phyloP scores from a whole-genome alignment of 2,329 filamentous ascomycete species.

The Apiospora rasikravindrae region DNA sequence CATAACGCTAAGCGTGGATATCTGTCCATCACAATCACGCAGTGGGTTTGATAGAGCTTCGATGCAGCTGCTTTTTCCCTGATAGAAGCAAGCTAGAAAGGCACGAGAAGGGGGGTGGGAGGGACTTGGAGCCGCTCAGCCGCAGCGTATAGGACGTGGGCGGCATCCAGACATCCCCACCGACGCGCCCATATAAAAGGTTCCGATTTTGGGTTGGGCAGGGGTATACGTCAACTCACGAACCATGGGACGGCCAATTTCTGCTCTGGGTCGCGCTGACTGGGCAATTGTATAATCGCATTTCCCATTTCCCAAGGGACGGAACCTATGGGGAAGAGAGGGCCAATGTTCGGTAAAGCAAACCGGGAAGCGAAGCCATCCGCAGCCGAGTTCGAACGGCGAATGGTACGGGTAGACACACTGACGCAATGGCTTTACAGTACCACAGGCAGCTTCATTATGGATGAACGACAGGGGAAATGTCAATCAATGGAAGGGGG shows the following conservation, averaged over 20 bases:
- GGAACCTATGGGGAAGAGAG: background rate
- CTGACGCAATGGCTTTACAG: background rate
- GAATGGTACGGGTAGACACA: background rate
- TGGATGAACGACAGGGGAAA: background rate
- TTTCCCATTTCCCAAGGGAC: background rate
- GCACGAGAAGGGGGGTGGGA: background rate
- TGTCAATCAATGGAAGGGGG: background rate
- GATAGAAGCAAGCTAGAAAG: background rate
- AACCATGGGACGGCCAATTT: background rate
- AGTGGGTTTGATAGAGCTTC: background rate
- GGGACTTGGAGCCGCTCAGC: background rate
- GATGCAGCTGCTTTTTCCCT: background rate
- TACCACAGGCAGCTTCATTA: background rate
- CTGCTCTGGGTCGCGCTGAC: background rate
- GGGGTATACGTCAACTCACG: background rate
- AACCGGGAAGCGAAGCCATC: background rate
- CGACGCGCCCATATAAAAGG: background rate
- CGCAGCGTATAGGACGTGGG: background rate
- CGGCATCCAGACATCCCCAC: background rate
- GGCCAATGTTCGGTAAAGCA: background rate
- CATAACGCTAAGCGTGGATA: background rate
- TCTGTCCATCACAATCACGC: constrained; percentile 2
- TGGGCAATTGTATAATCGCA: background rate
- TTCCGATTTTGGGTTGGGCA: background rate
- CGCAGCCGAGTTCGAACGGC: background rate